Evolutionary conservation across 2,329 filamentous ascomycete species (phyloP).

Genomic region (Exophiala aquamarina): DNA sequence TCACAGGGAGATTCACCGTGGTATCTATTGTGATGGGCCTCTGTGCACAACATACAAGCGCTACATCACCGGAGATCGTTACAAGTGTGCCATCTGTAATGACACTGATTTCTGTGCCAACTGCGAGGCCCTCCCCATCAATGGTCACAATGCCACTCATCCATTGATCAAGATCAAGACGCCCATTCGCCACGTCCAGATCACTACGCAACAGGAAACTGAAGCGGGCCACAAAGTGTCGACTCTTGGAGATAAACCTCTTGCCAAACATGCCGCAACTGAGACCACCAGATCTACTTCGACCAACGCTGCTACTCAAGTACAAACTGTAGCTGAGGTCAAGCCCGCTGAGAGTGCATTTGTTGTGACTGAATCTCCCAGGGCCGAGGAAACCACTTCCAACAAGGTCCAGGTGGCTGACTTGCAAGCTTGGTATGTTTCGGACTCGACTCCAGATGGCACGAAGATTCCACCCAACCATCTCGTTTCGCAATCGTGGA

Average conservation of each 20-base stretch:
- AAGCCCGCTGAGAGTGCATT: slow-evolving; percentile 55
- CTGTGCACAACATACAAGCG: slow-evolving; percentile 66
- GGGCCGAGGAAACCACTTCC: not conserved
- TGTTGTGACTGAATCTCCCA: slow-evolving; percentile 21
- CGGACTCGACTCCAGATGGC: slow-evolving; percentile 77
- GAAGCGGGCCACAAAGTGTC: slow-evolving; percentile 63
- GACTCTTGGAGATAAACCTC: slow-evolving; percentile 68
- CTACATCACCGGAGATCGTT: slow-evolving; percentile 79
- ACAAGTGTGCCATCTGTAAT: slow-evolving; percentile 96
- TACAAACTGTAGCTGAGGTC: slow-evolving; percentile 73
- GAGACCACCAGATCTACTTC: slow-evolving; percentile 51
- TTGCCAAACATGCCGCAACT: slow-evolving; percentile 50
- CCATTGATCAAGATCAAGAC: slow-evolving; percentile 97
- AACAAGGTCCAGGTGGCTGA: slow-evolving; percentile 44
- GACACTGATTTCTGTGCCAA: slow-evolving; percentile 93
- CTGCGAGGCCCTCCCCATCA: slow-evolving; percentile 84
- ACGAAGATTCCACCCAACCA: slow-evolving; percentile 68
- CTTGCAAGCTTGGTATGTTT: slow-evolving; percentile 69
- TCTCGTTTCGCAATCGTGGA: slow-evolving; percentile 88
- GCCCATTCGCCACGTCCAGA: slow-evolving; percentile 80
- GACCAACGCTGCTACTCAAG: slow-evolving; percentile 56
- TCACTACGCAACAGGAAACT: slow-evolving; percentile 81
- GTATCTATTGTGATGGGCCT: slow-evolving; percentile 93
- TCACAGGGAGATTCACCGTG: slow-evolving; percentile 61
- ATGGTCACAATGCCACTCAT: slow-evolving; percentile 91